Base-by-base conservation (phyloP, 306 rosid species). In the Corylus americana region DNA sequence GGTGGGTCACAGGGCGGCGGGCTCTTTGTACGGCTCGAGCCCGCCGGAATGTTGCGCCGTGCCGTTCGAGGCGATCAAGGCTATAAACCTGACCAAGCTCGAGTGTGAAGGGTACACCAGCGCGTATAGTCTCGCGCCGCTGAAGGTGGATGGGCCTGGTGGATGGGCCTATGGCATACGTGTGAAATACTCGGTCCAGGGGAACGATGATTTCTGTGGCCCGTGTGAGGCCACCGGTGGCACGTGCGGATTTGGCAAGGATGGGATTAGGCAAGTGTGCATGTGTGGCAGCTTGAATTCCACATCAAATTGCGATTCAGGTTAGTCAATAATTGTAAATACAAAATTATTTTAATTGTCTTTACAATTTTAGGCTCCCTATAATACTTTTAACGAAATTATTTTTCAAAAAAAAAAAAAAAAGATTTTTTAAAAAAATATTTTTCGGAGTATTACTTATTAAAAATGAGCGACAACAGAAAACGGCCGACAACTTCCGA, bases 151-250 rank as follows among this genome's bases (percentile, higher is more conserved):
- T 78, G 98, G 98, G 77, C 87, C 99, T 4, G 62, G 74, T 22
- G 89, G 70, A 22, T 96, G 99, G 99, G 70, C 92, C 1, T 96
- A 91, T 44, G 99, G 99, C 72, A 93, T 96, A 44, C 97, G 98
- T 1, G 91, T 96, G 72, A 90, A 89, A 75, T 96, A 91, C 77
- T 90, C 96, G 2, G 93, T 89, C 39, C 96, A 93, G 62, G 97
- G 91, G 59, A 91, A 85, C 45, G 91, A 90, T 11, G 91, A 79
- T 71, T 93, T 91, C 47, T 96, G 99, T 61, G 84, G 92, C 8
- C 93, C 96, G 1, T 96, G 99, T 12, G 85, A 89, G 79, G 99
- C 98, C 10, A 96, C 98, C 2, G 93, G 98, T 13, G 99, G 99
- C 45, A 83, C 93, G 13, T 96, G 99, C 64, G 99, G 99, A 0